phyloP scores from a whole-genome alignment of 148 eudicot species.

The Camellia granthamiana region DNA sequence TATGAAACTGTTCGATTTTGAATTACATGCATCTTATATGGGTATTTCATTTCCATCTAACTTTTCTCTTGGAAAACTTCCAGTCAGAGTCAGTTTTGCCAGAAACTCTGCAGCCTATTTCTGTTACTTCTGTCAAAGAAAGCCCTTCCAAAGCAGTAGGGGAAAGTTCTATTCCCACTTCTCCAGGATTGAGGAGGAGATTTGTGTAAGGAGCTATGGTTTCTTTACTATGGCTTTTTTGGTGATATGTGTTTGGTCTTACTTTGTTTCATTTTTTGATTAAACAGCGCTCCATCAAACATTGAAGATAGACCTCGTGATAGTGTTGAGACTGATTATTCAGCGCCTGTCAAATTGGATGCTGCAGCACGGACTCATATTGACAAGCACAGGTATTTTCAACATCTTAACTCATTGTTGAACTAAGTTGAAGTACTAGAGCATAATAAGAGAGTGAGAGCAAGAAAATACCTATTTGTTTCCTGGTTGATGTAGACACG shows the following conservation, averaged over 20 bases:
- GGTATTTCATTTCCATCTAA: not conserved
- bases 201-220: conserved; percentile 46
- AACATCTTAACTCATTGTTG: not conserved
- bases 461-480: not conserved
- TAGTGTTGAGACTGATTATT: conserved; percentile 36
- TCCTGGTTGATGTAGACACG: too few relatives aligned
- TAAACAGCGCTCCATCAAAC: conserved; percentile 41
- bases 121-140: conserved; percentile 36
- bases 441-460: not conserved
- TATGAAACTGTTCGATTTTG: not conserved
- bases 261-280: conserved; percentile 9
- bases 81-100: conserved; percentile 16
- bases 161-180: conserved; percentile 35
- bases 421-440: not conserved
- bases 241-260: conserved; percentile 2
- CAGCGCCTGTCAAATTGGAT: conserved; percentile 22
- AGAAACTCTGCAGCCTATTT: conserved; percentile 32
- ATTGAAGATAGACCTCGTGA: conserved; percentile 41
- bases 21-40: not conserved
- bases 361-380: conserved; percentile 14
- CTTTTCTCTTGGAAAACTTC: conserved; percentile 15
- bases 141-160: conserved; percentile 37
- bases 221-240: not conserved
- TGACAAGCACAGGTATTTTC: not conserved
- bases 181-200: conserved; percentile 77